phyloP scores from a whole-genome alignment of 192 early-diverging fungal species.

The Backusella luteola region DNA sequence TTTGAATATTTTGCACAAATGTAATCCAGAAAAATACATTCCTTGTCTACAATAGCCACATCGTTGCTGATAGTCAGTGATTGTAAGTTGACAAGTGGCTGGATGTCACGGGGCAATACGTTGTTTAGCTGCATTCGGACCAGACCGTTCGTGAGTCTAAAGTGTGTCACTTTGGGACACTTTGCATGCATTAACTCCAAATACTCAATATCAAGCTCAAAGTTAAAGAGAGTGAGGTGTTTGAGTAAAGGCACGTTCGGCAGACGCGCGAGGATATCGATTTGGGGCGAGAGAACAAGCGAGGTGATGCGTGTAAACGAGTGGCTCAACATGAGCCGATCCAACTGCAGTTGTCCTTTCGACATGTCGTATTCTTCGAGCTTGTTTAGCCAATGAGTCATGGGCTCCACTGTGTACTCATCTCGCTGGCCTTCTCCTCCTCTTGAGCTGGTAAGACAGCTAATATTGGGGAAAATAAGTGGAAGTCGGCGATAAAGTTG shows the following conservation, averaged over 20 bases:
- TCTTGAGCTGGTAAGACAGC: not conserved
- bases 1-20: not conserved
- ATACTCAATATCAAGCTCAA: not conserved
- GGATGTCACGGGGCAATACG: not conserved
- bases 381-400: not conserved
- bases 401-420: not conserved
- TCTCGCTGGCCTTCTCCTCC: not conserved
- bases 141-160: not conserved
- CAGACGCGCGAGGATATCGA: not conserved
- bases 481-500: not conserved
- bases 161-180: not conserved
- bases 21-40: not conserved
- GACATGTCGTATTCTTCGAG: not conserved
- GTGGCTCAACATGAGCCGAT: not conserved
- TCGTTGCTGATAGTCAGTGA: not conserved
- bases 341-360: not conserved
- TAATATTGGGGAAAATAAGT: not conserved
- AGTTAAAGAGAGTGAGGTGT: not conserved
- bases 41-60: not conserved
- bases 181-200: not conserved
- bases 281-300: not conserved
- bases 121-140: not conserved
- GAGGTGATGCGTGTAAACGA: not conserved
- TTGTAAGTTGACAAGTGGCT: not conserved
- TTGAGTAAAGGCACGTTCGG: not conserved